Evolutionary conservation across 495 filamentous ascomycete genomes (phyloP).

Genomic region (Talaromyces nanjingensis): DNA sequence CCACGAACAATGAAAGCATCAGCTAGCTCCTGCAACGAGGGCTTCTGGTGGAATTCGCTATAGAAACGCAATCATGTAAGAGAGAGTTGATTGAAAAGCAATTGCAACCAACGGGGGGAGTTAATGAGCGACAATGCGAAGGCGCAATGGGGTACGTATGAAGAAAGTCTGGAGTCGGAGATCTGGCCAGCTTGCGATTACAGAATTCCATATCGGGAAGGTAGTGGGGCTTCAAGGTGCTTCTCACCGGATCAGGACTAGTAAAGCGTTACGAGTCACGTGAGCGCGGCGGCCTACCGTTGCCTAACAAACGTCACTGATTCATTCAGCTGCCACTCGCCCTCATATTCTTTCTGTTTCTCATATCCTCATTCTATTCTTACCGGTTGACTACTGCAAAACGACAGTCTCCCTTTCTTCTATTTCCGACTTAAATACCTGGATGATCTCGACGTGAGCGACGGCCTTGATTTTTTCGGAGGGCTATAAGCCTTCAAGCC

Average conservation of each 20-base stretch:
- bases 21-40: slow-evolving; percentile 11
- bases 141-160: neutral
- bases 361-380: neutral
- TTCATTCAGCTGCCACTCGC: neutral
- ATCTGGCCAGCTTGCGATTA: slow-evolving; percentile 11
- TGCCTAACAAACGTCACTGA: slow-evolving; percentile 7
- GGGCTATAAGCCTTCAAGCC: neutral
- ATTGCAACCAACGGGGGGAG: neutral
- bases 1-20: neutral
- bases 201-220: slow-evolving; percentile 8
- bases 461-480: neutral
- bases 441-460: neutral
- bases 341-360: neutral
- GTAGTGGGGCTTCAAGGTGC: neutral
- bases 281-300: neutral
- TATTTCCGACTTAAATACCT: neutral
- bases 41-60: slow-evolving; percentile 1
- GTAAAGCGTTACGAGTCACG: neutral
- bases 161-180: slow-evolving; percentile 4
- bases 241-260: neutral
- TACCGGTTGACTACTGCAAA: neutral
- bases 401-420: neutral
- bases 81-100: neutral
- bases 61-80: slow-evolving; percentile 4
- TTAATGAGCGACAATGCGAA: neutral